Conservation (phyloP, 371 early-diverging fungal species). For the Apophysomyces elegans region DNA sequence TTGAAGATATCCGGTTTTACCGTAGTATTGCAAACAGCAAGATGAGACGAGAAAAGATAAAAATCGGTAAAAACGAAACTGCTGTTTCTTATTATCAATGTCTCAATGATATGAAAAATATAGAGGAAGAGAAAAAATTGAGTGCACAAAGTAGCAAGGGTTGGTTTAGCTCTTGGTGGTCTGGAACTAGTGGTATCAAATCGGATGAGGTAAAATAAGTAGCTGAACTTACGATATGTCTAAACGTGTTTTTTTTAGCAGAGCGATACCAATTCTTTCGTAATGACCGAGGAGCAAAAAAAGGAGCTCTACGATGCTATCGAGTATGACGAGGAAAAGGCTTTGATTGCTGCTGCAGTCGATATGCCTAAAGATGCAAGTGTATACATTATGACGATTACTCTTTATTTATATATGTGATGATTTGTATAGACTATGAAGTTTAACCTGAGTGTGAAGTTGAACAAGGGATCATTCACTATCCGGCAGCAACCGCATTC, state of each 20-base stretch:
- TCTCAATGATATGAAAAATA: neutral
- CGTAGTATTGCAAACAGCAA: constrained; percentile 79
- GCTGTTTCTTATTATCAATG: neutral
- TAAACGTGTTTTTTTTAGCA: neutral
- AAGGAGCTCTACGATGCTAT: constrained; percentile 93
- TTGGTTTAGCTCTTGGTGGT: constrained; percentile 75
- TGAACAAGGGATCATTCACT: constrained; percentile 88
- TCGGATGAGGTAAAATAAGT: neutral
- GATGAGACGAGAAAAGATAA: constrained; percentile 75
- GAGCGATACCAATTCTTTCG: constrained; percentile 39
- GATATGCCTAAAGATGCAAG: constrained; percentile 83
- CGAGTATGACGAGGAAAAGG: constrained; percentile 88
- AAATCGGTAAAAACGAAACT: constrained; percentile 52
- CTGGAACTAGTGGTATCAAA: constrained; percentile 32
- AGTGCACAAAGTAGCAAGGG: constrained; percentile 31
- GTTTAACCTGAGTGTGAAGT: constrained; percentile 67
- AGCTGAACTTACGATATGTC: neutral
- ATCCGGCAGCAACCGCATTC: constrained; percentile 73
- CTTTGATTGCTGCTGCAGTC: constrained; percentile 59
- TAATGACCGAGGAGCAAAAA: constrained; percentile 77
- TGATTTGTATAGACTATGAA: constrained; percentile 55
- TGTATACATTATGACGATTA: neutral
- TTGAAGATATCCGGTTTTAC: constrained; percentile 91
- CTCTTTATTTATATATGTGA: too few species aligned
- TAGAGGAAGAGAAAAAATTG: constrained; percentile 40